Evolutionary conservation across 2,329 filamentous ascomycete species (phyloP).

Genomic region (Thermoascus crustaceus): DNA sequence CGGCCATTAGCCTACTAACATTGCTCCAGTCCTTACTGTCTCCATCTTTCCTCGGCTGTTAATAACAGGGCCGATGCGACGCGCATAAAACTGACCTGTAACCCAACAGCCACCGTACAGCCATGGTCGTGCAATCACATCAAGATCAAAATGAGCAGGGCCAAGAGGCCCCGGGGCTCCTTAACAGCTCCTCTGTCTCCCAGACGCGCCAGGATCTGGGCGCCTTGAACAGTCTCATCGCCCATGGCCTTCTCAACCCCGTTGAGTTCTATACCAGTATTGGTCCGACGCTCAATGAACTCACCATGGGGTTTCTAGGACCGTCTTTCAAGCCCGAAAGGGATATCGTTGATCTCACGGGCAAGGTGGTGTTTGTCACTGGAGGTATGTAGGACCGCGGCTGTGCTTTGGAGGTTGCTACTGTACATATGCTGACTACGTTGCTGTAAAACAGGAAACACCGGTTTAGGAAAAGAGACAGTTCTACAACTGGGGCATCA

Average conservation of each 20-base stretch:
- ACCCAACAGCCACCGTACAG: no score
- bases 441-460: slow-evolving; percentile 29
- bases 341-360: slow-evolving; percentile 39
- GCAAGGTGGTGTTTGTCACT: slow-evolving; percentile 45
- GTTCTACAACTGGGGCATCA: slow-evolving; percentile 44
- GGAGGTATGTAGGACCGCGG: no score
- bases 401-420: slow-evolving; percentile 1
- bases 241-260: slow-evolving; percentile 20
- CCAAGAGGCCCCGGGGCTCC: no score
- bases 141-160: no score
- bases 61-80: no score
- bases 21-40: no score
- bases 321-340: slow-evolving; percentile 34
- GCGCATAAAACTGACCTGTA: no score
- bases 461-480: slow-evolving; percentile 41
- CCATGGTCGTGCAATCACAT: no score
- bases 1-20: no score
- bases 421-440: slow-evolving; percentile 1
- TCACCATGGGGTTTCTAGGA: slow-evolving; percentile 26
- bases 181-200: no score
- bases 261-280: slow-evolving; percentile 22
- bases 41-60: no score
- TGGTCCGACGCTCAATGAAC: slow-evolving; percentile 28
- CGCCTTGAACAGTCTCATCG: slow-evolving; percentile 10
- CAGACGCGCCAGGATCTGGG: slow-evolving; percentile 7